Base-by-base conservation (phyloP, 2,329 filamentous ascomycete species). In the Aspergillus pseudoterreus region DNA sequence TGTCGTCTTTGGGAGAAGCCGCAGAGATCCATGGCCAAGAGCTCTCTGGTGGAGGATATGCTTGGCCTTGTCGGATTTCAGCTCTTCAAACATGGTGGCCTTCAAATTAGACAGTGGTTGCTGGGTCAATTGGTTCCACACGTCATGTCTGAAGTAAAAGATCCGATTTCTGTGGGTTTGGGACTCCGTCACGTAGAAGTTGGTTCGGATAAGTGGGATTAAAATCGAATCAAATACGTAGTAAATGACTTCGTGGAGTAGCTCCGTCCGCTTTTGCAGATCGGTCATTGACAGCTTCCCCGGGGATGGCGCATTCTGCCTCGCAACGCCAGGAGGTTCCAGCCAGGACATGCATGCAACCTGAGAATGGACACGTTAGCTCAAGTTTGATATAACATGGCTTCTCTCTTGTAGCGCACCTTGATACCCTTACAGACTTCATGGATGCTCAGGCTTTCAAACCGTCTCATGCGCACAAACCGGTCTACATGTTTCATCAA, bases 131-230 rank as follows among this genome's bases (percentile, higher is more conserved):
- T 79, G 79, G 46, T 82, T 83, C 94, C 94, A 99, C 9, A 94
- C 78, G 69, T 99, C 94, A 58, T 99, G 94, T 4, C 92, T 87
- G 66, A 96, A 97, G 72, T 90, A 99, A 69, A 95, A 96, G 1
- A 97, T 74, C 24, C 84, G 83, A 61, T 94, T 90, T 14, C 87
- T 85, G 64, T 96, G 84, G 1, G 78, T 77, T 56, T 84, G 91
- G 0, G 91, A 94, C 68, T 99, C 94, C 0, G 94, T 99, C 35
- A 96, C 88, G 65, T 97, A 92, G 63, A 99, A 99, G 63, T 94
- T 92, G 56, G 83, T 85, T 32, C 89, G 84, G 44, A 97, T 81
- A 6, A 99, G 78, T 9, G 94, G 92, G 61, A 97, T 88, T 50
- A 99, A 66, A 19, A 96, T 78, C 0, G 92, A 96, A 70, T 99